These are phyloP conservation scores for Calonectria pseudoreteaudii DNA, from an alignment of 2,329 filamentous ascomycete genomes.

Conservation along the genomic window DNA sequence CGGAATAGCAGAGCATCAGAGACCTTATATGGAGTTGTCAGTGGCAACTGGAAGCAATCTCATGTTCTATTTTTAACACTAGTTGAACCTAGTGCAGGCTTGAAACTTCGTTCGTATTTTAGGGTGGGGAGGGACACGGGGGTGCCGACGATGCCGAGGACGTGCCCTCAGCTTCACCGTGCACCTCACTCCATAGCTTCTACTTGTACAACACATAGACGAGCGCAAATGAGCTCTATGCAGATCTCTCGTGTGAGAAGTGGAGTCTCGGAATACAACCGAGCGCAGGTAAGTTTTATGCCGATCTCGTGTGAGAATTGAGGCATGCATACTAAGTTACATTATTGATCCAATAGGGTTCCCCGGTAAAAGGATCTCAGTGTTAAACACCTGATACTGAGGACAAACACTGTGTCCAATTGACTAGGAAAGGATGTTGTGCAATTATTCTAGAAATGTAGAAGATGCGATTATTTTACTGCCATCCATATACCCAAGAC, in stretches of 20 bases:
- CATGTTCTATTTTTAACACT: constrained; percentile 1
- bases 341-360: not conserved
- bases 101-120: not conserved
- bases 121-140: not conserved
- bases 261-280: not conserved
- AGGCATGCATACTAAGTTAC: not conserved
- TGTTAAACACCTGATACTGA: not conserved
- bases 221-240: constrained; percentile 1
- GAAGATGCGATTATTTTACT: not conserved
- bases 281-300: not conserved
- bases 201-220: not conserved
- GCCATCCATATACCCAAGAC: not conserved
- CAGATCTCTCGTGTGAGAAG: not conserved
- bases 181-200: not conserved
- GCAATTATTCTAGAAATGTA: not conserved
- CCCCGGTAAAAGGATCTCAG: not conserved
- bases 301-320: not conserved
- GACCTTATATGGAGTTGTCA: constrained; percentile 1
- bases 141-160: not conserved
- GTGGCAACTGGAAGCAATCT: not conserved
- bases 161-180: not conserved
- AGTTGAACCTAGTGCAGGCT: not conserved
- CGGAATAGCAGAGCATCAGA: not conserved
- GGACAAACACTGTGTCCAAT: not conserved
- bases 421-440: not conserved